These are phyloP conservation scores for Metschnikowia lunata DNA, from an alignment of 805 yeast species.

Conservation along the genomic window DNA sequence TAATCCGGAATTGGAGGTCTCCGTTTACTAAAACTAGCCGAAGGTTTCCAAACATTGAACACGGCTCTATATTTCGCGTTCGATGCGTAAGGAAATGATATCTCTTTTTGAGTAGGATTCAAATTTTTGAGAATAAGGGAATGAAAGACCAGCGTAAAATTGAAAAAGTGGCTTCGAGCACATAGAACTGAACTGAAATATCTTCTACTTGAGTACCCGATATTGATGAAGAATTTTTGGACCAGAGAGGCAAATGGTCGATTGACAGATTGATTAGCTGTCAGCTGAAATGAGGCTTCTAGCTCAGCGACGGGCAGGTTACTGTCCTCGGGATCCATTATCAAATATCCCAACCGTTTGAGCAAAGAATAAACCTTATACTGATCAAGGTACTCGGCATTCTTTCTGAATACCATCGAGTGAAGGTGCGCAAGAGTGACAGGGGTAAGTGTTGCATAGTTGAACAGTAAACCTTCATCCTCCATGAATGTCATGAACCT, in stretches of 20 bases:
- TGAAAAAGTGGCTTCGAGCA: slow-evolving; percentile 22
- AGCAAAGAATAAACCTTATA: slow-evolving; percentile 69
- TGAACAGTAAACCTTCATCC: slow-evolving; percentile 20
- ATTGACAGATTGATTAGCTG: not conserved
- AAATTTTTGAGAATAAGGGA: slow-evolving; percentile 11
- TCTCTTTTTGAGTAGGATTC: too few species aligned
- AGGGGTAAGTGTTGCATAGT: slow-evolving; percentile 23
- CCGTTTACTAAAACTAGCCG: slow-evolving; percentile 62
- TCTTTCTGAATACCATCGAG: slow-evolving; percentile 40
- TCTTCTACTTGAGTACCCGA: slow-evolving; percentile 3
- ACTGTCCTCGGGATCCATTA: slow-evolving; percentile 18
- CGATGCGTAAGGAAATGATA: not conserved
- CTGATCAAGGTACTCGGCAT: slow-evolving; percentile 42
- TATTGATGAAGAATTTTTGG: not conserved
- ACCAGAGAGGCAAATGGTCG: not conserved
- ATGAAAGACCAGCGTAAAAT: slow-evolving; percentile 20
- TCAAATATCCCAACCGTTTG: slow-evolving; percentile 75
- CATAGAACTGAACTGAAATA: not conserved
- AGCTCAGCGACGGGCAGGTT: not conserved
- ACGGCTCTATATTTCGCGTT: slow-evolving; percentile 31
- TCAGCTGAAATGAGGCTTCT: not conserved
- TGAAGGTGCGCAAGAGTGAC: slow-evolving; percentile 65
- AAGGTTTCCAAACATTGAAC: slow-evolving; percentile 83
- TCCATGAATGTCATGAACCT: slow-evolving; percentile 20
- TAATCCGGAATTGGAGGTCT: slow-evolving; percentile 71